phyloP scores from a whole-genome alignment of 192 early-diverging fungal species.

The Ambispora gerdemannii region DNA sequence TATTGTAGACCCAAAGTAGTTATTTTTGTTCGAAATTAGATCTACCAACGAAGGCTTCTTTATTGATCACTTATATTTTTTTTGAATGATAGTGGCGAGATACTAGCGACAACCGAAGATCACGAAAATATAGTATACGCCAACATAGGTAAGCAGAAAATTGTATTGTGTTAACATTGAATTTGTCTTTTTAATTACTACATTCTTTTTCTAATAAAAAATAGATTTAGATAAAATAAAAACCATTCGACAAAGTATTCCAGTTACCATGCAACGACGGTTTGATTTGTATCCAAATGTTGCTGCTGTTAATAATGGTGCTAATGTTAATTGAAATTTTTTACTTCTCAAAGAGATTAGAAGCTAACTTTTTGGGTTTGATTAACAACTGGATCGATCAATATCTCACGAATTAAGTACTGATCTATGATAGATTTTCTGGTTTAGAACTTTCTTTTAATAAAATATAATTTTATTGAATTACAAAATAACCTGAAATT shows the following conservation, averaged over 20 bases:
- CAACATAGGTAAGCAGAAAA: slow-evolving; percentile 59
- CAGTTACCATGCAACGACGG: slow-evolving; percentile 75
- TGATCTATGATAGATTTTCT: too few relatives aligned
- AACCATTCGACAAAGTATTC: slow-evolving; percentile 70
- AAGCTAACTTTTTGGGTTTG: too few relatives aligned
- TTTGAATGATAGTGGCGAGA: slow-evolving; percentile 19
- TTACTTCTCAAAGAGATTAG: too few relatives aligned
- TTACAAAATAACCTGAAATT: too few relatives aligned
- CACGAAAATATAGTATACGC: slow-evolving; percentile 78
- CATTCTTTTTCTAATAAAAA: neutral
- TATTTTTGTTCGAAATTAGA: neutral
- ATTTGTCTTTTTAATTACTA: neutral
- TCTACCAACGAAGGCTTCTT: neutral
- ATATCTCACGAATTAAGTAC: too few relatives aligned
- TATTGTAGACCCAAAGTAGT: slow-evolving; percentile 74
- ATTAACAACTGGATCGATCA: too few relatives aligned
- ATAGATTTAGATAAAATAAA: slow-evolving; percentile 60
- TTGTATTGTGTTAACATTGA: neutral
- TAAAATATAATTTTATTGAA: too few relatives aligned
- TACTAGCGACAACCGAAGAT: slow-evolving; percentile 60
- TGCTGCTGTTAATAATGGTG: neutral
- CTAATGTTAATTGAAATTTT: too few relatives aligned
- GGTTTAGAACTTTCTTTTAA: too few relatives aligned
- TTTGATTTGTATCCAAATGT: slow-evolving; percentile 91
- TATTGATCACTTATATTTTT: neutral